Evolutionary conservation across 2,329 filamentous ascomycete species (phyloP).

Genomic region (Fusarium sulawesiense): DNA sequence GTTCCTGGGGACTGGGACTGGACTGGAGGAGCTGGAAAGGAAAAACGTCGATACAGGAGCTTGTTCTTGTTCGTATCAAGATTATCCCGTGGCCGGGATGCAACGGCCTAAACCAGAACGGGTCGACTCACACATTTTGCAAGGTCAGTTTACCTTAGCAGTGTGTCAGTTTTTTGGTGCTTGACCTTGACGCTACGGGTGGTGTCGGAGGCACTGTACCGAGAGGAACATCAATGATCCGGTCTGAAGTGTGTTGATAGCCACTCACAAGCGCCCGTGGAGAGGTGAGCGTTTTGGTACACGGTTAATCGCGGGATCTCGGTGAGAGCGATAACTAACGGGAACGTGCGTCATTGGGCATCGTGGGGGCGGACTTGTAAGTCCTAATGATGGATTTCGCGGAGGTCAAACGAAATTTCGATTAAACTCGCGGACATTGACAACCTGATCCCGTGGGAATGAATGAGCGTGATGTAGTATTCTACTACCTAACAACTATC

Average conservation of each 20-base stretch:
- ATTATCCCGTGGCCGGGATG: slow-evolving; percentile 47
- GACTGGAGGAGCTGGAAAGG: slow-evolving; percentile 35
- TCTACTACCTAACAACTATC: neutral
- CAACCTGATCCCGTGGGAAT: slow-evolving; percentile 24
- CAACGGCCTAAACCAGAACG: slow-evolving; percentile 42
- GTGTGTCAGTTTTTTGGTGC: slow-evolving; percentile 19
- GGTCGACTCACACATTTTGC: slow-evolving; percentile 33
- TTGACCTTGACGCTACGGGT: slow-evolving; percentile 44
- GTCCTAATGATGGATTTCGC: slow-evolving; percentile 25
- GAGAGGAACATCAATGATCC: slow-evolving; percentile 45
- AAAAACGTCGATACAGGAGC: slow-evolving; percentile 46
- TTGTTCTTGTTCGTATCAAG: slow-evolving; percentile 46
- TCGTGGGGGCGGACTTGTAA: slow-evolving; percentile 31
- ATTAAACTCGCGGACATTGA: slow-evolving; percentile 35
- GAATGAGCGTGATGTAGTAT: slow-evolving; percentile 7
- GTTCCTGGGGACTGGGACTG: neutral
- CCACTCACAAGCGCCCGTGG: slow-evolving; percentile 29
- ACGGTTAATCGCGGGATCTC: slow-evolving; percentile 47
- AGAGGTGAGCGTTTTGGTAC: slow-evolving; percentile 25
- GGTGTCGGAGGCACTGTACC: slow-evolving; percentile 45
- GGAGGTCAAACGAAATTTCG: slow-evolving; percentile 16
- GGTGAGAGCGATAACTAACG: slow-evolving; percentile 37
- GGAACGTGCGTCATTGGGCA: slow-evolving; percentile 40
- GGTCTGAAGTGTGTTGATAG: neutral
- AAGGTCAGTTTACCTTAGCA: slow-evolving; percentile 15